Evolutionary conservation across 2,329 filamentous ascomycete species (phyloP).

Genomic region (Coleophoma crateriformis): DNA sequence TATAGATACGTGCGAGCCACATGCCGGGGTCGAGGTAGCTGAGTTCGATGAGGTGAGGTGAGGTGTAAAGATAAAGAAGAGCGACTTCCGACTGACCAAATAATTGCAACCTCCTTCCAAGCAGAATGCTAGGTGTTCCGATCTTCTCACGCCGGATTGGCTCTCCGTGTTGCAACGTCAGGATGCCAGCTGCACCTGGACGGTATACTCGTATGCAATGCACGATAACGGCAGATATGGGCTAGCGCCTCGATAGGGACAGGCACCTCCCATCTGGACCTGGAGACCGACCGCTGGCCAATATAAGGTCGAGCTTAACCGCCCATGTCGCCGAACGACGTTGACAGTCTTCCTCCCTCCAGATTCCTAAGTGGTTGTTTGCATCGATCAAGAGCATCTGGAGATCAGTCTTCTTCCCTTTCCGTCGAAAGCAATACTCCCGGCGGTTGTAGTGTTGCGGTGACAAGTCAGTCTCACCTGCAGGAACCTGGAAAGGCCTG

Average conservation of each 20-base stretch:
- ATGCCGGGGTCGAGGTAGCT: too few relatives aligned
- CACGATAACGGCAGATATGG: constrained; percentile 16
- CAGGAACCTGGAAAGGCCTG: constrained; percentile 15
- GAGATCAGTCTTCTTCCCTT: constrained; percentile 7
- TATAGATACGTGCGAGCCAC: too few relatives aligned
- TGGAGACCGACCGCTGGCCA: constrained; percentile 13
- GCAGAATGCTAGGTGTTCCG: too few relatives aligned
- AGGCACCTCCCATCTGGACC: constrained; percentile 5
- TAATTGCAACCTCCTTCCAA: too few relatives aligned
- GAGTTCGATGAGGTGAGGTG: too few relatives aligned
- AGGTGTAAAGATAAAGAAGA: too few relatives aligned
- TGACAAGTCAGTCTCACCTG: constrained; percentile 13
- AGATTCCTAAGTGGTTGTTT: too few relatives aligned
- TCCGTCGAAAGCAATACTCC: constrained; percentile 20
- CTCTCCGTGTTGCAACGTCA: too few relatives aligned
- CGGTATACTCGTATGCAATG: background rate
- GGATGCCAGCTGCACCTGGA: too few relatives aligned
- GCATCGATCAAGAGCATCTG: constrained; percentile 4
- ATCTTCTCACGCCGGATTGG: too few relatives aligned
- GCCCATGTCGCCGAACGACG: constrained; percentile 8
- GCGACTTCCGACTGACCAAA: too few relatives aligned
- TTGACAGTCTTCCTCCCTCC: too few relatives aligned
- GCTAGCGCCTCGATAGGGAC: constrained; percentile 18
- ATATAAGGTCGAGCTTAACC: constrained; percentile 19
- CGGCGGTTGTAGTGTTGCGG: constrained; percentile 25